A percentile compares a stretch with the other conserved stretches of the same genome.
Evolutionary conservation across 352 stramenopile genomes (phyloP).

Genomic region (Detonula confervacea): DNA sequence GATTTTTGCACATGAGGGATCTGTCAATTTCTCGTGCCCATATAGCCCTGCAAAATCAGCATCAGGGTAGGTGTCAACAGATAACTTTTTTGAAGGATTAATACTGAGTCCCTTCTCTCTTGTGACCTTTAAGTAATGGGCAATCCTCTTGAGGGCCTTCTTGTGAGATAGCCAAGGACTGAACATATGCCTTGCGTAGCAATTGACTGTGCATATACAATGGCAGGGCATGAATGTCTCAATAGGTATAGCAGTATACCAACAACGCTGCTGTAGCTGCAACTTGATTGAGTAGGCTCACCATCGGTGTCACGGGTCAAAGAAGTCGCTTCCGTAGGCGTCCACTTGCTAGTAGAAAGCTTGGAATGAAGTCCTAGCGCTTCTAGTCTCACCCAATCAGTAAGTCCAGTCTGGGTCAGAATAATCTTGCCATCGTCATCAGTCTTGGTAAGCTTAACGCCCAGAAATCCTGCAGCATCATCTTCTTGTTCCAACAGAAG

Average conservation of each 20-base stretch:
- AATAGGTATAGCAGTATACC: slow-evolving; percentile 65
- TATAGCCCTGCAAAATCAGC: slow-evolving; percentile 61
- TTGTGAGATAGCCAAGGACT: slow-evolving; percentile 7
- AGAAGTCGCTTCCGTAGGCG: background rate
- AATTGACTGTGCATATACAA: slow-evolving; percentile 24
- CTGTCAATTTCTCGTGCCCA: slow-evolving; percentile 15
- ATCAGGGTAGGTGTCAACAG: slow-evolving; percentile 5
- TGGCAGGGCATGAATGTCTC: slow-evolving; percentile 53
- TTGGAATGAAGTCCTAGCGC: slow-evolving; percentile 37
- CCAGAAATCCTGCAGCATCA: slow-evolving; percentile 61
- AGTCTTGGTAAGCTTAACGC: slow-evolving; percentile 50
- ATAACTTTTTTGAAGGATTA: background rate
- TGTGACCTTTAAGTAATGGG: slow-evolving; percentile 39
- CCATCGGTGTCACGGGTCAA: slow-evolving; percentile 33
- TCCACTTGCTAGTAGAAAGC: slow-evolving; percentile 22
- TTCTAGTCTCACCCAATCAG: slow-evolving; percentile 50
- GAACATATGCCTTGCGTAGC: slow-evolving; percentile 1
- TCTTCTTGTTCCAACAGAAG: slow-evolving; percentile 54
- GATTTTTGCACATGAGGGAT: slow-evolving; percentile 45
- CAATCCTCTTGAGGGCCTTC: slow-evolving; percentile 30
- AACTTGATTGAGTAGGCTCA: background rate
- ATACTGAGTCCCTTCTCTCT: slow-evolving; percentile 24
- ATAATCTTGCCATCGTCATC: slow-evolving; percentile 25
- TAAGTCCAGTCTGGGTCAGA: slow-evolving; percentile 53
- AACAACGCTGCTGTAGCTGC: slow-evolving; percentile 61